These are phyloP conservation scores for Saccharomyces mikatae DNA, from an alignment of 805 yeast species.

Conservation along the genomic window DNA sequence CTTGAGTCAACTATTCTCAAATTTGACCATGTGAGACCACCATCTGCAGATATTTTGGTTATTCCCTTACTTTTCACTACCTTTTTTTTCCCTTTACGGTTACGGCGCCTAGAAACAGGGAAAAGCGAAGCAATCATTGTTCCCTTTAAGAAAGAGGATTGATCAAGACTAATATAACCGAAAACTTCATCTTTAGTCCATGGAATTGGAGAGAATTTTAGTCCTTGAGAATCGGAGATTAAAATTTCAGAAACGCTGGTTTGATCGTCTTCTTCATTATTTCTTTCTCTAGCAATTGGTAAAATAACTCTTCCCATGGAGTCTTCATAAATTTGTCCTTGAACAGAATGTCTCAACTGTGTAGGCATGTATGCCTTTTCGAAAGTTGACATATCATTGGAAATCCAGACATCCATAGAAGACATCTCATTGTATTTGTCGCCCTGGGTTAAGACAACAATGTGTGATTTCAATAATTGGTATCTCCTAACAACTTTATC, in stretches of 20 bases:
- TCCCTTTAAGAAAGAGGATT: slow-evolving; percentile 14
- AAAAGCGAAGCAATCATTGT: slow-evolving; percentile 14
- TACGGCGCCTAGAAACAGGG: background rate
- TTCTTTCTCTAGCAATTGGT: slow-evolving; percentile 7
- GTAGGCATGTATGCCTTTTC: slow-evolving; percentile 34
- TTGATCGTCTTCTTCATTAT: slow-evolving; percentile 7
- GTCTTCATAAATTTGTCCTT: slow-evolving; percentile 26
- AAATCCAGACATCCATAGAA: slow-evolving; percentile 33
- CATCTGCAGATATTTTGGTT: slow-evolving; percentile 41
- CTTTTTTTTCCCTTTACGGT: background rate
- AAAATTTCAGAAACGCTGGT: slow-evolving; percentile 11
- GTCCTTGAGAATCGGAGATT: slow-evolving; percentile 27
- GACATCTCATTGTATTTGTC: slow-evolving; percentile 27
- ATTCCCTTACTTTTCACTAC: slow-evolving; percentile 9
- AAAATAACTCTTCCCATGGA: slow-evolving; percentile 22
- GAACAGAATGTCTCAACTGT: slow-evolving; percentile 16
- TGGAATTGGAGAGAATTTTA: slow-evolving; percentile 19
- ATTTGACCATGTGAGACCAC: slow-evolving; percentile 47
- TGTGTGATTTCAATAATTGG: slow-evolving; percentile 16
- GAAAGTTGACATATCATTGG: slow-evolving; percentile 40
- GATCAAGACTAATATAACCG: slow-evolving; percentile 5
- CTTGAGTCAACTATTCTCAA: slow-evolving; percentile 40
- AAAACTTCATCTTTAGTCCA: slow-evolving; percentile 6
- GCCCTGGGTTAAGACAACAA: slow-evolving; percentile 21
- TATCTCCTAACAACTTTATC: slow-evolving; percentile 18